phyloP scores from a whole-genome alignment of 1,139 yeast species.

The Candida labiduridarum region DNA sequence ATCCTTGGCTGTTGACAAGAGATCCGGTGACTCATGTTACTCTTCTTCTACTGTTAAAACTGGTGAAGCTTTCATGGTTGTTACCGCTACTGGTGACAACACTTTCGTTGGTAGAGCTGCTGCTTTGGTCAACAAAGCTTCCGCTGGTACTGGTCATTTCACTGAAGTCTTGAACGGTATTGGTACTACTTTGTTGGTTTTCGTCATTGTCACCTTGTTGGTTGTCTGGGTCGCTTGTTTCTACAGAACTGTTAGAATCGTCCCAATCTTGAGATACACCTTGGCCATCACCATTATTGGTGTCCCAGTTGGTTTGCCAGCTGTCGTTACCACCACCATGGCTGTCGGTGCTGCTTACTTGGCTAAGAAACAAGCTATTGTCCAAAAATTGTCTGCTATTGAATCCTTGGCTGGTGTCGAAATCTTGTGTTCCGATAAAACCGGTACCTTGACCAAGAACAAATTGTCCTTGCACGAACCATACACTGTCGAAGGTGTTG shows the following conservation, averaged over 20 bases:
- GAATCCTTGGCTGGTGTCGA: conserved; percentile 99
- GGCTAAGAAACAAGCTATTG: conserved; percentile 98
- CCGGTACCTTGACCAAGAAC: conserved; percentile 99
- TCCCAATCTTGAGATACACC: conserved; percentile 88
- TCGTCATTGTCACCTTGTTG: conserved; percentile 85
- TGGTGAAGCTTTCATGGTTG: conserved; percentile 96
- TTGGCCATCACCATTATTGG: conserved; percentile 97
- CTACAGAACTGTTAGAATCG: conserved; percentile 91
- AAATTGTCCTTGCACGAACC: conserved; percentile 96
- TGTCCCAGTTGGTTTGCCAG: conserved; percentile 99
- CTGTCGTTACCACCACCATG: conserved; percentile 99
- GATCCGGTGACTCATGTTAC: conserved; percentile 83
- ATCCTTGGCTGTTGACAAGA: conserved; percentile 94
- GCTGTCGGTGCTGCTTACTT: conserved; percentile 99
- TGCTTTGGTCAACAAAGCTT: conserved; percentile 93
- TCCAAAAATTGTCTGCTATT: conserved; percentile 96
- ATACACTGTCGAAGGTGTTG: conserved; percentile 99
- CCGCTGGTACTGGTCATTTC: conserved; percentile 94
- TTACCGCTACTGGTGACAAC: conserved; percentile 92
- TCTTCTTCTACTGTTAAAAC: conserved; percentile 96
- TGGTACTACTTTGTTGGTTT: conserved; percentile 88
- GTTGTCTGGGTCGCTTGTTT: conserved; percentile 93
- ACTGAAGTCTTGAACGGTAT: conserved; percentile 98
- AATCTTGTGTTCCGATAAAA: conserved; percentile 97
- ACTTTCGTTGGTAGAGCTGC: conserved; percentile 97